A percentile compares a stretch with the other conserved stretches of the same genome.
phyloP scores from a whole-genome alignment of 768 basidiomycete species.

The Lentinula edodes region DNA sequence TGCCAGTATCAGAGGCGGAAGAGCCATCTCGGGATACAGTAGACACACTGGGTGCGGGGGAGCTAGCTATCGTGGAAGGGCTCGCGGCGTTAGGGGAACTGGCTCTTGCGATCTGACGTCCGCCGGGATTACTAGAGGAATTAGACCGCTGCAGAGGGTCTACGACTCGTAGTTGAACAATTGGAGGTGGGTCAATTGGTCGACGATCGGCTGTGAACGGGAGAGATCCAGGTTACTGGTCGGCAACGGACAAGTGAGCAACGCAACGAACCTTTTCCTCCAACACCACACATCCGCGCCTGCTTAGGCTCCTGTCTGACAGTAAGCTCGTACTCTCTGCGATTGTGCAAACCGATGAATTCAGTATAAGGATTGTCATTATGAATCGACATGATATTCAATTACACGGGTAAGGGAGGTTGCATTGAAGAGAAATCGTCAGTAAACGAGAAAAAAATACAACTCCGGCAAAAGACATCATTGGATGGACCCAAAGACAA shows the following conservation, averaged over 20 bases:
- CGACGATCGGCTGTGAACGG: slow-evolving; percentile 72
- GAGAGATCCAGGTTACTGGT: not conserved
- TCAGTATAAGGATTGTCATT: not conserved
- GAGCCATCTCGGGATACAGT: not conserved
- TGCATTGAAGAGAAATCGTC: not conserved
- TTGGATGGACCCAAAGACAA: slow-evolving; percentile 4
- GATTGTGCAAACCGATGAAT: not conserved
- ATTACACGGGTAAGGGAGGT: not conserved
- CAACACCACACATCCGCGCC: slow-evolving; percentile 85
- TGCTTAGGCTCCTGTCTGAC: slow-evolving; percentile 92
- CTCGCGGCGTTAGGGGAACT: not conserved
- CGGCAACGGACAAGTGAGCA: slow-evolving; percentile 9
- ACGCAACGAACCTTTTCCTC: slow-evolving; percentile 55
- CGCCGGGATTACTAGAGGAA: not conserved
- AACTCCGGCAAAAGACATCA: not conserved
- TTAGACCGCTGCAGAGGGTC: slow-evolving; percentile 37
- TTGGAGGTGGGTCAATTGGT: slow-evolving; percentile 94
- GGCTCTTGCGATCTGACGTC: not conserved
- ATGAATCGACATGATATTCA: not conserved
- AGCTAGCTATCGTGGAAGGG: slow-evolving; percentile 1
- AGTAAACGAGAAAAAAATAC: not conserved
- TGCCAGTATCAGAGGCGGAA: not conserved
- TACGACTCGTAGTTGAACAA: slow-evolving; percentile 89
- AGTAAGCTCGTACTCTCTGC: slow-evolving; percentile 77
- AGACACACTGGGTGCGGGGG: not conserved